These are phyloP conservation scores for Cordyceps cicadae DNA, from an alignment of 2,329 filamentous ascomycete genomes.

Conservation along the genomic window DNA sequence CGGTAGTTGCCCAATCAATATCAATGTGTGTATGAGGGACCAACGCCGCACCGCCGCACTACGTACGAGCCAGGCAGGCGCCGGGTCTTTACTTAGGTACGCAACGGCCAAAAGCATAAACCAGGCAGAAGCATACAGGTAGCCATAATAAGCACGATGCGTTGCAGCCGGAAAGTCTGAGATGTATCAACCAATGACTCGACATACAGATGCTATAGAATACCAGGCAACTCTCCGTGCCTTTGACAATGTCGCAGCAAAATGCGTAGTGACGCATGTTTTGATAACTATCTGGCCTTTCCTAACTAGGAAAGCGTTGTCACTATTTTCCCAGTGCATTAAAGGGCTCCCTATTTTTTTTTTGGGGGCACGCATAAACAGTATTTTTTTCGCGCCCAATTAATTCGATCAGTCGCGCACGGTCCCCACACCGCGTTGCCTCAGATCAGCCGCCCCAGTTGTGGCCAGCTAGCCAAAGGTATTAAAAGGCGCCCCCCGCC, in stretches of 20 bases:
- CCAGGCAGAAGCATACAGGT: background rate
- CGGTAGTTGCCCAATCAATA: no score
- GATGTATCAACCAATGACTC: background rate
- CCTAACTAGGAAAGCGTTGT: conserved; percentile 10
- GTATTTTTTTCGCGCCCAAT: conserved; percentile 9
- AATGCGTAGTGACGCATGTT: background rate
- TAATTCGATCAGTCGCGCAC: conserved; percentile 9
- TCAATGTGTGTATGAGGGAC: no score
- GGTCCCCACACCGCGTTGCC: conserved; percentile 10
- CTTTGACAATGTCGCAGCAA: background rate
- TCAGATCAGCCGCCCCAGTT: conserved; percentile 32
- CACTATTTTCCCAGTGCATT: background rate
- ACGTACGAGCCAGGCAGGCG: no score
- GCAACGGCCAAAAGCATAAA: no score
- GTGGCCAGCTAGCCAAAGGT: conserved; percentile 24
- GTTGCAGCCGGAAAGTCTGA: background rate
- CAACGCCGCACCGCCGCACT: no score
- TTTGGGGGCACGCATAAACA: conserved; percentile 8
- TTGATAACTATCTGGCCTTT: background rate
- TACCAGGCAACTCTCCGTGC: background rate
- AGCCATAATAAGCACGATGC: background rate
- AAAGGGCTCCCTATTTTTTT: conserved; percentile 1
- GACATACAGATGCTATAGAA: background rate
- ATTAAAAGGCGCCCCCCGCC: conserved; percentile 40
- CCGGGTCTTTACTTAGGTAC: no score